These are phyloP conservation scores for Hymenoscyphus fructigenus DNA, from an alignment of 2,329 filamentous ascomycete species.

Conservation along the genomic window DNA sequence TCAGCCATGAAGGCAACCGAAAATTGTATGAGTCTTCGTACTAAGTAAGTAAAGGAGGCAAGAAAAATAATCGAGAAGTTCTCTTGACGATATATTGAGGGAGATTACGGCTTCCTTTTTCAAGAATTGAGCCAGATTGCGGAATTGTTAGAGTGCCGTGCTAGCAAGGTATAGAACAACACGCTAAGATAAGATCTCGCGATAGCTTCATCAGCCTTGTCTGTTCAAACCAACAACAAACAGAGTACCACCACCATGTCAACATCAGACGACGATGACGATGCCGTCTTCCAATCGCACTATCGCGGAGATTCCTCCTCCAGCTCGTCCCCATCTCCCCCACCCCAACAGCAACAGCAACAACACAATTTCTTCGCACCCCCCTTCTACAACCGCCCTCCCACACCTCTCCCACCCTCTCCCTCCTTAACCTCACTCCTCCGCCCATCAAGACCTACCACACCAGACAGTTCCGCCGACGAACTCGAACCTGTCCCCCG, in stretches of 20 bases:
- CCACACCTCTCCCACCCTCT: constrained; percentile 87
- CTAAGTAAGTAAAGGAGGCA: neutral
- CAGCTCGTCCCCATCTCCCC: constrained; percentile 29
- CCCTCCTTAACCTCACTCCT: constrained; percentile 90
- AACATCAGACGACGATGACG: constrained; percentile 30
- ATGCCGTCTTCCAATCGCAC: constrained; percentile 32
- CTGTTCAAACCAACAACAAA: neutral
- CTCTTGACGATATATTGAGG: neutral
- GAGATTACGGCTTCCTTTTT: neutral
- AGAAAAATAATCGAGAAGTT: neutral
- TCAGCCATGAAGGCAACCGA: neutral
- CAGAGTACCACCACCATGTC: constrained; percentile 11
- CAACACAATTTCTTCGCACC: constrained; percentile 60
- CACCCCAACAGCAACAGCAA: constrained; percentile 27
- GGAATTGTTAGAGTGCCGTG: neutral
- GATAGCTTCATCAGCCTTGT: neutral
- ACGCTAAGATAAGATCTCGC: neutral
- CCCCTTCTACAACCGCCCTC: constrained; percentile 96
- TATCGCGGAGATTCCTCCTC: constrained; percentile 32
- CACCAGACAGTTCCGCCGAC: constrained; percentile 86
- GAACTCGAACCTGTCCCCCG: constrained; percentile 77
- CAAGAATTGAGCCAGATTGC: neutral
- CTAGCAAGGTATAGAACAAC: neutral
- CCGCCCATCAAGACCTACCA: constrained; percentile 86
- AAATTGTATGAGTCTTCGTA: neutral